Conservation (phyloP, 371 early-diverging fungal genomes). For the Haplosporangium sp. region DNA sequence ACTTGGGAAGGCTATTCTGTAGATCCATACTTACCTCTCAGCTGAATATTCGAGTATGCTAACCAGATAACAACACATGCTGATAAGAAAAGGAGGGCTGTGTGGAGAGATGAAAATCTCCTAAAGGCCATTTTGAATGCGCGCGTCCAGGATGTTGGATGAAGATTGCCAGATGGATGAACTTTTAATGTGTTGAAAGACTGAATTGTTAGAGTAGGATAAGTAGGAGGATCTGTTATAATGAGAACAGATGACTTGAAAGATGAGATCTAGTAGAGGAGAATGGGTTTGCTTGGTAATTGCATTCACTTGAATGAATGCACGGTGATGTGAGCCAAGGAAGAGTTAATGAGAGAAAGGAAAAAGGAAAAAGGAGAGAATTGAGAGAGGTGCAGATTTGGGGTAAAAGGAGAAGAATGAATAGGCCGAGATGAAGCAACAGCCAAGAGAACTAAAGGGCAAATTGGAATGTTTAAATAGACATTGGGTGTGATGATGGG, state of each 20-base stretch:
- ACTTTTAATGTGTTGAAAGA: neutral
- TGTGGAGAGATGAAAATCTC: constrained; percentile 34
- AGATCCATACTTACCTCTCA: constrained; percentile 21
- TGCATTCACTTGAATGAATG: no score
- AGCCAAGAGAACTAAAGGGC: neutral
- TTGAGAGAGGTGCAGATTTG: neutral
- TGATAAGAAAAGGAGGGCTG: constrained; percentile 20
- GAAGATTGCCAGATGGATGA: neutral
- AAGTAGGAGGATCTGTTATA: neutral
- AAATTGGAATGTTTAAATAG: constrained; percentile 7
- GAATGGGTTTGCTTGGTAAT: no score
- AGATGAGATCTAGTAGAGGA: neutral
- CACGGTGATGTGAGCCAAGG: neutral
- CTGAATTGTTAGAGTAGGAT: neutral
- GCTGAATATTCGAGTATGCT: constrained; percentile 21
- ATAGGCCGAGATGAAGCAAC: no score
- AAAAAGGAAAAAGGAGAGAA: constrained; percentile 1
- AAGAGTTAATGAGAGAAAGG: neutral
- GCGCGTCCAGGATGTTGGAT: neutral
- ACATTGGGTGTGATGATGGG: neutral
- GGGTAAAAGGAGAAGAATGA: no score
- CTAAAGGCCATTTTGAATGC: constrained; percentile 14
- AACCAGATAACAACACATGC: constrained; percentile 34
- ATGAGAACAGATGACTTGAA: neutral
- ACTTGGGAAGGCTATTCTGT: no score